Conservation (phyloP, 208 protist species). For the Entamoeba invadens region DNA sequence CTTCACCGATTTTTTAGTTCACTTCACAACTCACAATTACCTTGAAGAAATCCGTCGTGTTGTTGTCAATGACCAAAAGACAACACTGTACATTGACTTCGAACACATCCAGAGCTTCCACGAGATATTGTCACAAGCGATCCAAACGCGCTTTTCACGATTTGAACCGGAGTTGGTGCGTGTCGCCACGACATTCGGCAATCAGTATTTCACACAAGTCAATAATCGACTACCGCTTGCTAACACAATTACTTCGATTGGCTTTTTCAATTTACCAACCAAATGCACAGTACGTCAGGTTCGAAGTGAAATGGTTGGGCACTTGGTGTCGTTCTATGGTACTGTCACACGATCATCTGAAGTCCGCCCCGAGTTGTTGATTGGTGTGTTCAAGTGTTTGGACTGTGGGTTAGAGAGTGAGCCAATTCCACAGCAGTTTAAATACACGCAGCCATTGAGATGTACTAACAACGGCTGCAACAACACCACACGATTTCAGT, state of each 20-base stretch:
- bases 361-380: conserved; percentile 84
- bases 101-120: background rate
- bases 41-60: too few relatives aligned
- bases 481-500: conserved; percentile 33
- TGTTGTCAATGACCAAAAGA: too few relatives aligned
- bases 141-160: background rate
- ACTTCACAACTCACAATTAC: too few relatives aligned
- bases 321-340: conserved; percentile 72
- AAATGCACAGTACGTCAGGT: conserved; percentile 64
- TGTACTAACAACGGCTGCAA: conserved; percentile 27
- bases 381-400: conserved; percentile 78
- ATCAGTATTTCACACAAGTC: background rate
- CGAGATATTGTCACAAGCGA: background rate
- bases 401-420: conserved; percentile 69
- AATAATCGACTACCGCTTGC: background rate
- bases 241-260: background rate
- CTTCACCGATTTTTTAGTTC: too few relatives aligned
- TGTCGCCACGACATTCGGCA: background rate
- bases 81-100: background rate
- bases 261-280: background rate
- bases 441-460: conserved; percentile 70
- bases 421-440: conserved; percentile 83
- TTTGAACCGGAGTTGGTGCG: background rate
- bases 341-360: conserved; percentile 93
- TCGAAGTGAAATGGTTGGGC: conserved; percentile 65